Conservation (phyloP, 2,329 filamentous ascomycete species). For the Aureobasidium sp. region DNA sequence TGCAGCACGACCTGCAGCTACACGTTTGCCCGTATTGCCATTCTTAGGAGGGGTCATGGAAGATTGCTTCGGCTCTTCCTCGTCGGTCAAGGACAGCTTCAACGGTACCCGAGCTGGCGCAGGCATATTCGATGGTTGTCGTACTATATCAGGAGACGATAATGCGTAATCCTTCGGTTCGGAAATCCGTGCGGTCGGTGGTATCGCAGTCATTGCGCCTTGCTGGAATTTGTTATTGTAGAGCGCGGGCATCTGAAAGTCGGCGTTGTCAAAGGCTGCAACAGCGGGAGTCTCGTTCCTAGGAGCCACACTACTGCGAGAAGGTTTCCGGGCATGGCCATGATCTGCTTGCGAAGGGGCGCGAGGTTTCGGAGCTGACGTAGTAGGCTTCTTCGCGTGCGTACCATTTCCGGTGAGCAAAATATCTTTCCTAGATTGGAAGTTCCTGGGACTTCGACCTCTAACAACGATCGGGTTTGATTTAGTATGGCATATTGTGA, state of each 20-base stretch:
- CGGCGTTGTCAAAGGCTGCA: constrained; percentile 29
- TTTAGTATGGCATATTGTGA: constrained; percentile 71
- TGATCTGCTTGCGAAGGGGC: background rate
- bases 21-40: constrained; percentile 5
- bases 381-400: constrained; percentile 56
- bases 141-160: constrained; percentile 45
- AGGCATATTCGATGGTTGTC: constrained; percentile 27
- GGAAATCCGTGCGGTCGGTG: constrained; percentile 27
- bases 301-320: constrained; percentile 6
- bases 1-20: constrained; percentile 23
- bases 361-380: background rate
- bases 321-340: background rate
- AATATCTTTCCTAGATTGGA: constrained; percentile 88
- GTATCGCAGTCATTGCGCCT: constrained; percentile 36
- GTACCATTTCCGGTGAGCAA: constrained; percentile 73
- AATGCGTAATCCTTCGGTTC: constrained; percentile 20
- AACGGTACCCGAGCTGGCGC: constrained; percentile 39
- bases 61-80: constrained; percentile 35
- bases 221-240: constrained; percentile 26
- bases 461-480: constrained; percentile 91
- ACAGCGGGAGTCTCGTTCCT: constrained; percentile 27
- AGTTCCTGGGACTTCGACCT: constrained; percentile 87
- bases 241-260: constrained; percentile 32
- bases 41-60: background rate
- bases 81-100: constrained; percentile 48